These are phyloP conservation scores for Fusarium oligoseptatum DNA, from an alignment of 2,329 filamentous ascomycete genomes.

Conservation along the genomic window DNA sequence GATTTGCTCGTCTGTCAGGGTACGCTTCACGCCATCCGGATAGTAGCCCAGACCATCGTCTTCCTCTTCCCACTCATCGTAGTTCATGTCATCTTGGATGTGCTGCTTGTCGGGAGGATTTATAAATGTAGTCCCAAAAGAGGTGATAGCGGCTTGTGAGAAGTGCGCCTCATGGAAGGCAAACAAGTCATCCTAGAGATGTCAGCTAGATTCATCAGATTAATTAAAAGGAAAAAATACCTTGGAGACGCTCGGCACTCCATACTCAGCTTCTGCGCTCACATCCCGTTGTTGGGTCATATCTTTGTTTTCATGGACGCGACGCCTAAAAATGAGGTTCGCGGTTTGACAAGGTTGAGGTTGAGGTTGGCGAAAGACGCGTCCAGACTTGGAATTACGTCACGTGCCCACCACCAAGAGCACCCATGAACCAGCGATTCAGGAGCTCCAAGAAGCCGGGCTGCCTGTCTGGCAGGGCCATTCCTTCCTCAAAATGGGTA, in stretches of 20 bases:
- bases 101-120: slow-evolving; percentile 47
- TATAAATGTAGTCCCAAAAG: slow-evolving; percentile 63
- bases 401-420: slow-evolving; percentile 35
- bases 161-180: slow-evolving; percentile 74
- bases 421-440: slow-evolving; percentile 11
- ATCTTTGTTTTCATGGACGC: slow-evolving; percentile 24
- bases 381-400: slow-evolving; percentile 27
- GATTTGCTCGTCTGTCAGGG: slow-evolving; percentile 91
- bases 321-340: slow-evolving; percentile 12
- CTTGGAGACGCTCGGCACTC: slow-evolving; percentile 44
- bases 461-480: not conserved
- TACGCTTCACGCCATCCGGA: slow-evolving; percentile 86
- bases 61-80: slow-evolving; percentile 63
- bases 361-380: slow-evolving; percentile 37
- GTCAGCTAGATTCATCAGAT: slow-evolving; percentile 34
- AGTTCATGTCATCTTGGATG: slow-evolving; percentile 47
- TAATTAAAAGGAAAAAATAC: slow-evolving; percentile 30
- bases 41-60: slow-evolving; percentile 86
- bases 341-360: slow-evolving; percentile 32
- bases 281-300: slow-evolving; percentile 39
- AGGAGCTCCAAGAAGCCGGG: not conserved
- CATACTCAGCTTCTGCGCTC: slow-evolving; percentile 22
- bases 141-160: slow-evolving; percentile 57
- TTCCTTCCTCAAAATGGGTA: not conserved
- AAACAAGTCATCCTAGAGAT: slow-evolving; percentile 68